Evolutionary conservation across 2,329 filamentous ascomycete genomes (phyloP).

Genomic region (Laburnicola sp.): DNA sequence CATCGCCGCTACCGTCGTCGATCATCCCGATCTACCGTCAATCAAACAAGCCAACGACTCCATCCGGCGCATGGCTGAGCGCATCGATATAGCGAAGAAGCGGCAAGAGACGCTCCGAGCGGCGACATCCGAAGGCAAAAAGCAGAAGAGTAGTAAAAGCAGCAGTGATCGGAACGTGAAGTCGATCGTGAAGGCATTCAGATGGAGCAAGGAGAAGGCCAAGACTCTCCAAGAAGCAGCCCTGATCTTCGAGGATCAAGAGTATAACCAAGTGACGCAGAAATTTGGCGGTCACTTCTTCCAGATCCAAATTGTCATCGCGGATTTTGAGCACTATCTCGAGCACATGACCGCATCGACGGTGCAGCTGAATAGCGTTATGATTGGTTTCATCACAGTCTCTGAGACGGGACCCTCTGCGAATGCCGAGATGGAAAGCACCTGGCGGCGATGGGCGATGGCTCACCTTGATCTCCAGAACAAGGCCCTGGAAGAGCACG

Average conservation of each 20-base stretch:
- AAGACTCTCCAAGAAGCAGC: constrained; percentile 69
- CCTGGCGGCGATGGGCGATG: constrained; percentile 89
- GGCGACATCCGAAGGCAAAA: constrained; percentile 41
- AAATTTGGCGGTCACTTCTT: constrained; percentile 92
- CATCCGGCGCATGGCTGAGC: constrained; percentile 61
- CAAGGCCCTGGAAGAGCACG: constrained; percentile 81
- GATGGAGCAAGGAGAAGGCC: constrained; percentile 83
- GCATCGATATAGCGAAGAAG: constrained; percentile 94
- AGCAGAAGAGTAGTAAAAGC: constrained; percentile 39
- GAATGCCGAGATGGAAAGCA: constrained; percentile 85
- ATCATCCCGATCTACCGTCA: constrained; percentile 78
- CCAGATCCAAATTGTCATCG: constrained; percentile 85
- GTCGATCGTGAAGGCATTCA: constrained; percentile 82
- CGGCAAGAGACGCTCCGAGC: constrained; percentile 78
- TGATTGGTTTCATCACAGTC: constrained; percentile 79
- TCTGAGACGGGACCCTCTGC: constrained; percentile 64
- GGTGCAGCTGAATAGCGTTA: constrained; percentile 76
- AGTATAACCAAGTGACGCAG: constrained; percentile 79
- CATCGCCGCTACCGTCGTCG: constrained; percentile 73
- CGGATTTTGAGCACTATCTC: constrained; percentile 92
- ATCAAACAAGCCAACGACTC: constrained; percentile 76
- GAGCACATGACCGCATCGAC: constrained; percentile 80
- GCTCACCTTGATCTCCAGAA: constrained; percentile 84
- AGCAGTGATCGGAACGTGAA: constrained; percentile 59
- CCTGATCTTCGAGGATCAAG: constrained; percentile 72